Evolutionary conservation across 176 grass and related monocot species (phyloP), one percentile per base, ranked within the genome.

Genomic region (Rhynchospora pubera): DNA sequence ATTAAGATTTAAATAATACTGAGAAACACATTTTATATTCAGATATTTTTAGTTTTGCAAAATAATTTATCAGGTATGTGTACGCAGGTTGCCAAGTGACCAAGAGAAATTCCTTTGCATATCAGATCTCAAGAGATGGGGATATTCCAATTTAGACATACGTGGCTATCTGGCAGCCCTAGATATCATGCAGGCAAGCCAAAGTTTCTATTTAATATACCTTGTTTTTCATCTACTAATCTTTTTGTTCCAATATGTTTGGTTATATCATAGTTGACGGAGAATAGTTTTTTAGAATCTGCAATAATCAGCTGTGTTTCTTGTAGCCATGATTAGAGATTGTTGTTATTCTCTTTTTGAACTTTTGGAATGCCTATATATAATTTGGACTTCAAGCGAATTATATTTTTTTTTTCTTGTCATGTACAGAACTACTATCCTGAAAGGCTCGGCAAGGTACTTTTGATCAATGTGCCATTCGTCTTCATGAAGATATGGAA

Each of bases 91-190:
- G 45, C 74, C 88, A 6, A 61, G 64, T 24, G 81, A 81, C 12
- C 84, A 90, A 62, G 88, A 90, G 75, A 90, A 90, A 62, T 90
- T 90, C 66, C 61, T 81, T 32, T 79, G 65, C 47, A 90, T 90
- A 57, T 64, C 42, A 3, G 88, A 90, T 90, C 74, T 90, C 60
- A 65, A 89, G 77, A 84, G 84, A 48, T 89, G 83, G 88, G 84
- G 88, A 57, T 89, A 89, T 73, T 79, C 88, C 18, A 90, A 90
- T 51, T 67, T 72, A 1, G 88, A 90, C 65, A 77, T 81, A 10
- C 73, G 65, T 0, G 88, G 75, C 62, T 74, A 65, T 61, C 5
- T 86, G 5, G 81, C 88, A 66, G 88, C 52, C 64, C 65, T 90
- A 19, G 81, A 90, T 57, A 90, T 90, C 28, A 84, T 90, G 88